Base-by-base conservation (phyloP, 768 basidiomycete species). In the Tulasnella sp. region DNA sequence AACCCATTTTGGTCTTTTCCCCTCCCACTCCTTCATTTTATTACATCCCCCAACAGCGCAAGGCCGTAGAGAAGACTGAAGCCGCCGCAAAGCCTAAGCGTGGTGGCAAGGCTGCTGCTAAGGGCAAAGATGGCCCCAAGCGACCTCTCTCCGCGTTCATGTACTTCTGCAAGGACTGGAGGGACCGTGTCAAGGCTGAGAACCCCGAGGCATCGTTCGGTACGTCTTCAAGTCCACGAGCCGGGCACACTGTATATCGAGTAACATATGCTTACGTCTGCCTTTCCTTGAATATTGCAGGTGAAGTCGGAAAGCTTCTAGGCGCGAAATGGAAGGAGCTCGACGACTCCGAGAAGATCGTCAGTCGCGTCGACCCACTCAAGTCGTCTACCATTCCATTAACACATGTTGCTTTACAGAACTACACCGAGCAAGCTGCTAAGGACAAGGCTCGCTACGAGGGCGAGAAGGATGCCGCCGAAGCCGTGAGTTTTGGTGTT, bases 261-360 rank as follows among this genome's bases (percentile, higher is more conserved):
- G 11, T 0, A 9, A 45, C 22, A 22, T 1, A 22, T 36, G n/a
- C 68, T n/a, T 45, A 38, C 22, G 22, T 58, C 40, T 17, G 22
- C 38, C 22, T 25, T 42, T n/a, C 29, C 39, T 75, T 36, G 25
- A 22, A 29, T 52, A 69, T 71, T 76, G 38, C 81, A 94, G 93
- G 94, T 79, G 94, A 97, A 83, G 88, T 97, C 77, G 97, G 96
- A 80, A 97, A 96, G 85, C 87, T 97, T 67, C 90, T 99, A 77
- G 97, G 97, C 54, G 91, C 91, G 72, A 96, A 95, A 85, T 99
- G 97, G 97, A 98, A 97, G 87, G 94, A 94, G 83, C 88, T 97
- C 80, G 89, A 89, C 74, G 94, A 95, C 6, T 88, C 88, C 42
- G 95, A 97, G 86, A 97, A 95, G 87, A 93, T 93, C 89, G 94